A percentile compares a stretch with the other conserved stretches of the same genome.
Conservation (phyloP, 371 early-diverging fungal genomes). For the Mortierella sp. region DNA sequence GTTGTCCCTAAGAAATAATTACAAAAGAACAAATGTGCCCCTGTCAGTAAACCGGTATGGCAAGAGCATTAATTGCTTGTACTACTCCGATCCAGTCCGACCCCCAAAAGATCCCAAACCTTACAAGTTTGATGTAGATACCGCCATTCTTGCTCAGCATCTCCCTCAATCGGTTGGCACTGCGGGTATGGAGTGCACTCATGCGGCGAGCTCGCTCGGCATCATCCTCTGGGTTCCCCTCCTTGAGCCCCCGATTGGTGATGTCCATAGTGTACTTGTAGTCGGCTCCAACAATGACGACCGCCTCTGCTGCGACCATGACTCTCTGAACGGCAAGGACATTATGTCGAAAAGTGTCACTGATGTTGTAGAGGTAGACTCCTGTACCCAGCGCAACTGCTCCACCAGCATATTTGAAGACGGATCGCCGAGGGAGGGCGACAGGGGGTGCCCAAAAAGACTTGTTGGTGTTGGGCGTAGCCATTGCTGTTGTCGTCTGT, state of each 20-base stretch:
- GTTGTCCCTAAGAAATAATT: constrained; percentile 76
- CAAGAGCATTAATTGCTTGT: background rate
- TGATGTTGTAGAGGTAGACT: constrained; percentile 60
- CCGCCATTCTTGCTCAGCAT: constrained; percentile 80
- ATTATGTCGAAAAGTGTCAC: constrained; percentile 62
- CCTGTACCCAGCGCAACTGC: constrained; percentile 45
- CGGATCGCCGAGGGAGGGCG: constrained; percentile 21
- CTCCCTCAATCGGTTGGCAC: constrained; percentile 71
- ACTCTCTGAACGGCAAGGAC: constrained; percentile 61
- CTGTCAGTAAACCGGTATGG: background rate
- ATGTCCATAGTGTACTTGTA: constrained; percentile 71
- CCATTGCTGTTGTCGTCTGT: background rate
- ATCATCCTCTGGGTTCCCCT: constrained; percentile 59
- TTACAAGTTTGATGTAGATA: constrained; percentile 90
- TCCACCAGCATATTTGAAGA: constrained; percentile 29
- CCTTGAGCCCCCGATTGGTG: constrained; percentile 49
- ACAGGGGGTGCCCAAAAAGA: constrained; percentile 12
- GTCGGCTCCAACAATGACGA: constrained; percentile 67
- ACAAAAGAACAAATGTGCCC: background rate
- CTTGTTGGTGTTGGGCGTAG: background rate
- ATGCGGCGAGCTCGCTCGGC: constrained; percentile 46
- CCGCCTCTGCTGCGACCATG: constrained; percentile 62
- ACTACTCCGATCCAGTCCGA: constrained; percentile 1
- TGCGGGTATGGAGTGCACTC: constrained; percentile 61
- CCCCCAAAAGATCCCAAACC: background rate